Evolutionary conservation across 2,329 filamentous ascomycete genomes (phyloP).

Genomic region (Paraconiothyrium sp.): DNA sequence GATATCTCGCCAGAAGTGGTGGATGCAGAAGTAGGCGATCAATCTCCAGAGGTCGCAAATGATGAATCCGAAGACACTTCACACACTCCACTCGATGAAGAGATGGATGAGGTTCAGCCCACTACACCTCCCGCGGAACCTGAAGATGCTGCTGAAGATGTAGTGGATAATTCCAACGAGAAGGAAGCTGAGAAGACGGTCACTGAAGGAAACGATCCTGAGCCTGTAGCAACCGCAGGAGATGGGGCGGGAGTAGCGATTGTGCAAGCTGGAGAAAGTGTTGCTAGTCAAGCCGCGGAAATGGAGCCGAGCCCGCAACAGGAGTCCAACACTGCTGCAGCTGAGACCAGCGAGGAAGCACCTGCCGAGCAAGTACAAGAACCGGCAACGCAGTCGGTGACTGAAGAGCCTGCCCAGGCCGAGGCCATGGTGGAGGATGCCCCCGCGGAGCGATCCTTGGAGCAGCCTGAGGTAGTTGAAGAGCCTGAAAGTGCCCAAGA

Average conservation of each 20-base stretch:
- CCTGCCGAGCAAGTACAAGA: slow-evolving; percentile 11
- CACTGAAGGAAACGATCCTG: background rate
- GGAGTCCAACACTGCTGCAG: background rate
- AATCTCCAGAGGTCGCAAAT: background rate
- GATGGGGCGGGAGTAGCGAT: background rate
- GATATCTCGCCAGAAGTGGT: background rate
- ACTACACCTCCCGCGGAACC: slow-evolving; percentile 17
- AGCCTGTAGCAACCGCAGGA: background rate
- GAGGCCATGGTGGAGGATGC: slow-evolving; percentile 1
- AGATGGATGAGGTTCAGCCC: slow-evolving; percentile 24
- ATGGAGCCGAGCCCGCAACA: background rate
- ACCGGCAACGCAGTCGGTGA: slow-evolving; percentile 4
- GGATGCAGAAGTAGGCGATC: background rate
- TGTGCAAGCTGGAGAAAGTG: background rate
- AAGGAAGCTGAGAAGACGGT: background rate
- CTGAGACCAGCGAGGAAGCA: background rate
- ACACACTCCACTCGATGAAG: slow-evolving; percentile 1
- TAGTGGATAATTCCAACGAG: background rate
- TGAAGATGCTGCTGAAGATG: slow-evolving; percentile 13
- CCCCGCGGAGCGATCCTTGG: background rate
- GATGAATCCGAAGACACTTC: slow-evolving; percentile 1
- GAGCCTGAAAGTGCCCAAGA: background rate
- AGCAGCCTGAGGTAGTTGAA: background rate
- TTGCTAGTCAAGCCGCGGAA: background rate
- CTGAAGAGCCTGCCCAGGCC: slow-evolving; percentile 8